Evolutionary conservation across 208 protist genomes (phyloP), one percentile per base, ranked within the genome.

Genomic region (Wallacemonas sp.): DNA sequence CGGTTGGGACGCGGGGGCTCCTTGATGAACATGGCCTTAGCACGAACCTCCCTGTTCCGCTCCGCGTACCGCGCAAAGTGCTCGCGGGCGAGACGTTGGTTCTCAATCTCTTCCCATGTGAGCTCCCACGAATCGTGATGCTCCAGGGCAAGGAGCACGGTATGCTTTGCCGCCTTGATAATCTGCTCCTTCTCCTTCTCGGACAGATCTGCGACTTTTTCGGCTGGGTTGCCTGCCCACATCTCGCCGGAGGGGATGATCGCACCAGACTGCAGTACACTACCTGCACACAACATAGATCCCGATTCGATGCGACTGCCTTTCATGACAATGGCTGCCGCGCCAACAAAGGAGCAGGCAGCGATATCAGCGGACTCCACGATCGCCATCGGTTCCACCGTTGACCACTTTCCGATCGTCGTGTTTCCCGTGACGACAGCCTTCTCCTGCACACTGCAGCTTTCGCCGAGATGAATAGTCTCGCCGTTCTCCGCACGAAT

Each of bases 221-320:
- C 79, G 8, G 91, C 91, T 22, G 93, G 93, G 65, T 94, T 94
- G 6, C 93, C 93, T 5, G 89, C 77, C 90, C 93, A 97, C 77
- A 97, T 88, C 76, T 97, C 90, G 21, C 93, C 93, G 34, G 87
- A 92, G 22, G 93, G 93, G 55, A 97, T 91, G 38, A 91, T 72
- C 1, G 85, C 85, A 46, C 85, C 88, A 8, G 85, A 70, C 66
- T 94, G 86, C 33, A 97, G 73, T 26, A 97, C 90, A 44, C 89
- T 90, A 4, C 84, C 88, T 13, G 91, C 83, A 44, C 87, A 91
- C 29, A 97, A 61, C 85, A 97, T 95, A 5, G 91, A 66, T 13
- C 85, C 82, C 2, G 87, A 94, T 66, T 96, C 91, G 32, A 97
- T 88, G 24, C 73, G 80, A 30, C 80, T 69, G 2, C 86, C 91